phyloP scores from a whole-genome alignment of 2,329 filamentous ascomycete species.

The Nothophaeocryptopus gaeumannii region DNA sequence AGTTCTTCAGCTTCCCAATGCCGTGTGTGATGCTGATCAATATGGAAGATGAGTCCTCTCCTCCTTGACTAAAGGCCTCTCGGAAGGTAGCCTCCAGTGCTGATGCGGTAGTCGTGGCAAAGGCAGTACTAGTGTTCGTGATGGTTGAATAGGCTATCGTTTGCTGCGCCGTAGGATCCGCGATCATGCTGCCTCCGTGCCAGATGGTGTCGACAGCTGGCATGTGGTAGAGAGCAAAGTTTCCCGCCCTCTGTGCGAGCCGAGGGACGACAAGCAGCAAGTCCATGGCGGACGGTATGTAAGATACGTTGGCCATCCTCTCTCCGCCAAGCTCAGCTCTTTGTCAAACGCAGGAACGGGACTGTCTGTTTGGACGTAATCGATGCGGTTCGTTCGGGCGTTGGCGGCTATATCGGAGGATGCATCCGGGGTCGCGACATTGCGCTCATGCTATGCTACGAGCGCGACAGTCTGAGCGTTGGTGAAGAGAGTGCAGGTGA shows the following conservation, averaged over 20 bases:
- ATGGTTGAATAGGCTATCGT: constrained; percentile 40
- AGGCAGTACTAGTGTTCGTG: constrained; percentile 37
- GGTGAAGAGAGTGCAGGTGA: no score
- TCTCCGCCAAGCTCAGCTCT: no score
- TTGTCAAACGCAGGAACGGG: no score
- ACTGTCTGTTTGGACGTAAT: no score
- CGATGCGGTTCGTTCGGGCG: no score
- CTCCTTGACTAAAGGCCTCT: constrained; percentile 27
- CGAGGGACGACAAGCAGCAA: constrained; percentile 67
- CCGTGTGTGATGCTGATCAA: constrained; percentile 27
- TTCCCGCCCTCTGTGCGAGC: constrained; percentile 66
- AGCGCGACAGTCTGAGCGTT: no score
- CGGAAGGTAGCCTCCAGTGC: constrained; percentile 28
- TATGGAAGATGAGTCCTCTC: constrained; percentile 25
- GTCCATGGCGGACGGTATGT: constrained; percentile 61
- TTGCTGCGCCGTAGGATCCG: constrained; percentile 55
- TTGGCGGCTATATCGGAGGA: no score
- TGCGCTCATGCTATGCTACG: no score
- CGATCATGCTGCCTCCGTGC: constrained; percentile 59
- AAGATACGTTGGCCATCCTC: constrained; percentile 12
- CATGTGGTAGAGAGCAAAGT: constrained; percentile 54
- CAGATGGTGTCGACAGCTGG: constrained; percentile 56
- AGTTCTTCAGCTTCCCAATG: constrained; percentile 50
- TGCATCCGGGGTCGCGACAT: no score
- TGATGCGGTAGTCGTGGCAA: constrained; percentile 45